Conservation (phyloP, 2,329 filamentous ascomycete species). For the Elsinoe perseae region DNA sequence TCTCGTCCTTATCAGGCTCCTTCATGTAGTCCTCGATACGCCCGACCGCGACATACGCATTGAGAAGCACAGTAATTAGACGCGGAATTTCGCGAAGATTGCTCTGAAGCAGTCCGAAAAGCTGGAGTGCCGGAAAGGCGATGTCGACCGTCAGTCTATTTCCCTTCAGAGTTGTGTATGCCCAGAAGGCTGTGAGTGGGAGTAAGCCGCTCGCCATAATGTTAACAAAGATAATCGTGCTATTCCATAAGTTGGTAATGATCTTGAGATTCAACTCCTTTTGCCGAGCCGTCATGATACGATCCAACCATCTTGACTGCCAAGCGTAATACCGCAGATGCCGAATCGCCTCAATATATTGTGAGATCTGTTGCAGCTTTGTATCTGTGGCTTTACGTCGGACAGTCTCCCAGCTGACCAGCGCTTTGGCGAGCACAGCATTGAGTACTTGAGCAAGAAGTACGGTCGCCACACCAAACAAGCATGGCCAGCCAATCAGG, state of each 20-base stretch:
- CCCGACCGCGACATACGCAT: slow-evolving; percentile 72
- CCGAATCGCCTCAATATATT: slow-evolving; percentile 79
- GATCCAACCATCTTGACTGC: slow-evolving; percentile 65
- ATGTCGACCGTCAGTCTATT: slow-evolving; percentile 66
- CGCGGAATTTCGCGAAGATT: slow-evolving; percentile 68
- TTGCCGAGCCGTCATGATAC: slow-evolving; percentile 60
- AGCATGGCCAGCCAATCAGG: slow-evolving; percentile 71
- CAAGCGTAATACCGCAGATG: slow-evolving; percentile 77
- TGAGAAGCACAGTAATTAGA: slow-evolving; percentile 67
- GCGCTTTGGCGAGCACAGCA: slow-evolving; percentile 54
- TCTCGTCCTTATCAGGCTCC: slow-evolving; percentile 61
- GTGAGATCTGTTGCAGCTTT: slow-evolving; percentile 70
- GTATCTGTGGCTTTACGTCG: slow-evolving; percentile 68
- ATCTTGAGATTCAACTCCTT: slow-evolving; percentile 60
- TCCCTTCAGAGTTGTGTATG: slow-evolving; percentile 66
- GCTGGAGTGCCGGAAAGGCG: slow-evolving; percentile 76
- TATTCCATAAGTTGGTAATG: slow-evolving; percentile 54
- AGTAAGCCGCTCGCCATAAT: slow-evolving; percentile 65
- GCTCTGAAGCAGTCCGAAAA: slow-evolving; percentile 68
- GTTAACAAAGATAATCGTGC: slow-evolving; percentile 61
- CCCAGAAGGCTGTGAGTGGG: slow-evolving; percentile 71
- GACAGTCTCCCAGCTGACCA: slow-evolving; percentile 61
- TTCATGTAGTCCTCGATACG: slow-evolving; percentile 81
- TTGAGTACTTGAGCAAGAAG: slow-evolving; percentile 61
- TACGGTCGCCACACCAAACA: slow-evolving; percentile 64